These are phyloP conservation scores for Auxenochlorella protothecoides DNA, from an alignment of 139 green algal species.

Conservation along the genomic window DNA sequence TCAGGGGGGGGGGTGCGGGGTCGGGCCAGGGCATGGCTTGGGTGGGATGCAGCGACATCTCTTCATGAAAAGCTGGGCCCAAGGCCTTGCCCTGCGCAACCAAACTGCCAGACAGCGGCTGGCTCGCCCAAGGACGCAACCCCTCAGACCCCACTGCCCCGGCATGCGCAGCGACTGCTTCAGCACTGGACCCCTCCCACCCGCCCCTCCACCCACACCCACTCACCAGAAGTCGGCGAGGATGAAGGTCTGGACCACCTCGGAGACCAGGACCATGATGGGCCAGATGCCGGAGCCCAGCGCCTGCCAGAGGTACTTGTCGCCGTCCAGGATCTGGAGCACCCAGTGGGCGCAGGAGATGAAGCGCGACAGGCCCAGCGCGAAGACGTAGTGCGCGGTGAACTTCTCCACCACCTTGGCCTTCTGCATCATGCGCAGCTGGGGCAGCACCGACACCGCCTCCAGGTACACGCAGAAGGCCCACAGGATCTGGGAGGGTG, in stretches of 20 bases:
- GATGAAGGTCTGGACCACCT: slow-evolving; percentile 98
- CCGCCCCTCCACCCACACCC: neutral
- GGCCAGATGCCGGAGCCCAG: slow-evolving; percentile 90
- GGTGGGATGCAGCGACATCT: neutral
- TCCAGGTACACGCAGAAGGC: slow-evolving; percentile 97
- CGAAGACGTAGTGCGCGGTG: slow-evolving; percentile 97
- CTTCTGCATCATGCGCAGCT: slow-evolving; percentile 98
- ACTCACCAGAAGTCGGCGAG: slow-evolving; percentile 93
- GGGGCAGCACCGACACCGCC: slow-evolving; percentile 87
- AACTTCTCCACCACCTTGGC: slow-evolving; percentile 95
- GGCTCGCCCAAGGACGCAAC: neutral
- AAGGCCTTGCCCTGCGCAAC: neutral
- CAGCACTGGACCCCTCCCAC: neutral
- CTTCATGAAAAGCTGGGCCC: neutral
- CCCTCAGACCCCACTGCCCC: no score
- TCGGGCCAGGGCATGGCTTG: neutral
- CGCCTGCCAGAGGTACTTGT: slow-evolving; percentile 74
- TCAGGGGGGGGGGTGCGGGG: neutral
- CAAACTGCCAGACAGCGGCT: neutral
- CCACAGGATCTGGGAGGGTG: slow-evolving; percentile 66
- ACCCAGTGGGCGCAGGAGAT: slow-evolving; percentile 97
- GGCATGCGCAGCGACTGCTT: neutral
- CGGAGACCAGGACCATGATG: slow-evolving; percentile 87
- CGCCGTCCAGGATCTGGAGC: slow-evolving; percentile 86
- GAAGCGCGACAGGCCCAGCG: slow-evolving; percentile 89